Conservation (phyloP, 2,329 filamentous ascomycete species). For the Biscogniauxia mediterranea region DNA sequence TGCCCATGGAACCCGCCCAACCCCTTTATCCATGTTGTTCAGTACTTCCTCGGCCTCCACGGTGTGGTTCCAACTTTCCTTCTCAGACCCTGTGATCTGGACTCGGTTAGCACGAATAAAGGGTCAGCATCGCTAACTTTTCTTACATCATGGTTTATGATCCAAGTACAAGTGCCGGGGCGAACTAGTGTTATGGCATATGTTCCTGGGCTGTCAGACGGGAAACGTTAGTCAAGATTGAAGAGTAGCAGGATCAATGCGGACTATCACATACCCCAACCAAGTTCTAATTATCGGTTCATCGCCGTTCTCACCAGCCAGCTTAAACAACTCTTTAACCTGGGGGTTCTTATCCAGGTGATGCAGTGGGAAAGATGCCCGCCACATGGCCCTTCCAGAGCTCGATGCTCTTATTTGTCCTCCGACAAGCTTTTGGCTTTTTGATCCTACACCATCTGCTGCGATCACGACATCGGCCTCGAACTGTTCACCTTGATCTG, state of each 20-base stretch:
- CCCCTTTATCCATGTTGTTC: slow-evolving; percentile 35
- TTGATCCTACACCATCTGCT: slow-evolving; percentile 47
- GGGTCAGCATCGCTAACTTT: background rate
- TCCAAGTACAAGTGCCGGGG: slow-evolving; percentile 36
- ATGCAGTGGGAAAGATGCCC: slow-evolving; percentile 41
- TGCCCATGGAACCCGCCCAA: slow-evolving; percentile 32
- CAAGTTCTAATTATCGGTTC: slow-evolving; percentile 44
- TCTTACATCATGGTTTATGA: slow-evolving; percentile 39
- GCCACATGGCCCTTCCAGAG: slow-evolving; percentile 43
- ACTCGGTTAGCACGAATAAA: slow-evolving; percentile 9
- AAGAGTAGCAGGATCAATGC: slow-evolving; percentile 25
- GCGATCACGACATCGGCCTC: slow-evolving; percentile 48
- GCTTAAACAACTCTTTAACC: slow-evolving; percentile 40
- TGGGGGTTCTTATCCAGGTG: slow-evolving; percentile 41
- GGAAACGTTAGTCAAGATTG: slow-evolving; percentile 25
- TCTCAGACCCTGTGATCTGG: slow-evolving; percentile 36
- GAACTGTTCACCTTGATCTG: slow-evolving; percentile 48
- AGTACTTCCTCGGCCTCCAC: slow-evolving; percentile 36
- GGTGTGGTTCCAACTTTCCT: slow-evolving; percentile 38
- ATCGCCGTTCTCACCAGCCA: slow-evolving; percentile 40
- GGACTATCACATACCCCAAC: slow-evolving; percentile 41
- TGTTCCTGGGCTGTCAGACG: slow-evolving; percentile 38
- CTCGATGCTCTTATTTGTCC: slow-evolving; percentile 41
- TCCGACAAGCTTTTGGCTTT: slow-evolving; percentile 42
- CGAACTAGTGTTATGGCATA: slow-evolving; percentile 36